phyloP scores from a whole-genome alignment of 2,329 filamentous ascomycete species.

The Alternaria triticina region DNA sequence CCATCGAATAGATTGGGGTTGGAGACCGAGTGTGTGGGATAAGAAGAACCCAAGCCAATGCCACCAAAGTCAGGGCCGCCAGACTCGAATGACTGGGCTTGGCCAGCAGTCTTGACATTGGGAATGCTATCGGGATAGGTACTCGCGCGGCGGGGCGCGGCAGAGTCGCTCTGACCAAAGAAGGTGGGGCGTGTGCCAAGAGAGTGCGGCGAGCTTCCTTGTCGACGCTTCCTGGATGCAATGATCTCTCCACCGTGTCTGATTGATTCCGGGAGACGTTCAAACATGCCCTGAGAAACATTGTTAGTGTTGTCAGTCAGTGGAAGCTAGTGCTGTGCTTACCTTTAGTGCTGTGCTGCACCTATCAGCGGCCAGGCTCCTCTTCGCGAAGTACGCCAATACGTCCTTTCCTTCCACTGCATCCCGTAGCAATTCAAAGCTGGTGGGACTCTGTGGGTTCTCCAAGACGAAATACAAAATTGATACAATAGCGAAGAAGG shows the following conservation, averaged over 20 bases:
- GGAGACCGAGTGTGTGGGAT: conserved; percentile 33
- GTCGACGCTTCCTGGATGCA: conserved; percentile 47
- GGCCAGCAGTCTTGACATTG: conserved; percentile 33
- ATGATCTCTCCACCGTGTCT: conserved; percentile 51
- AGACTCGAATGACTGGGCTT: conserved; percentile 33
- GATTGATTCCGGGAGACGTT: conserved; percentile 77
- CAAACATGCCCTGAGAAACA: conserved; percentile 72
- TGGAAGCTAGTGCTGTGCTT: conserved; percentile 42
- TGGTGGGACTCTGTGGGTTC: conserved; percentile 76
- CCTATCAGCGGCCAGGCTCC: conserved; percentile 86
- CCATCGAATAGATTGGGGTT: conserved; percentile 39
- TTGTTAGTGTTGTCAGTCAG: conserved; percentile 13
- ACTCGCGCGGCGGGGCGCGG: conserved; percentile 38
- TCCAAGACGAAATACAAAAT: conserved; percentile 81
- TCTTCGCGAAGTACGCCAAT: conserved; percentile 77
- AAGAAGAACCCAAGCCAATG: conserved; percentile 36
- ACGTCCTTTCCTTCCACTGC: conserved; percentile 84
- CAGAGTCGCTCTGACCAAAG: conserved; percentile 31
- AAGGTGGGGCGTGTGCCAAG: conserved; percentile 32
- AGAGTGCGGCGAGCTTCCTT: conserved; percentile 45
- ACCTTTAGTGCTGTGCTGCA: conserved; percentile 81
- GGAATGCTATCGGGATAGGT: conserved; percentile 47
- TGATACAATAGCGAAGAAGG: conserved; percentile 81
- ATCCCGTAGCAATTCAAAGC: conserved; percentile 82
- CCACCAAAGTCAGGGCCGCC: conserved; percentile 38